Percentiles rank a stretch among this genome's conserved stretches.
Conservation (phyloP, 176 grass and related monocot species). For the Aegilops bicornis region DNA sequence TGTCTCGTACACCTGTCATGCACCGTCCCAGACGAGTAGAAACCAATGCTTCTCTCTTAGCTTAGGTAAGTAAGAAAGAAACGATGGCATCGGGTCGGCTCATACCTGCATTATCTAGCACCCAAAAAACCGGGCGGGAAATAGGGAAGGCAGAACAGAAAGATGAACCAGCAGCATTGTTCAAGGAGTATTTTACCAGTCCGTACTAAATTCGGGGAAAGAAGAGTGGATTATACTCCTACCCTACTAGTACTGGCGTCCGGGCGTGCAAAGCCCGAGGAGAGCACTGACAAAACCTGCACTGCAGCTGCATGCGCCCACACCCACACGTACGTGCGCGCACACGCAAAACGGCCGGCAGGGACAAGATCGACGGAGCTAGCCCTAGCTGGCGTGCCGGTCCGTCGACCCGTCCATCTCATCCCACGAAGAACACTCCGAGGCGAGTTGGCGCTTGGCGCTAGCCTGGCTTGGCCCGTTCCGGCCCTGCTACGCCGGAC, state of each 20-base stretch:
- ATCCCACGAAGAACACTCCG: neutral
- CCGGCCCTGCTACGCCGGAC: neutral
- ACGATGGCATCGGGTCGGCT: neutral
- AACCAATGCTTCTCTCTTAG: neutral
- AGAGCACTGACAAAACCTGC: neutral
- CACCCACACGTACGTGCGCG: neutral
- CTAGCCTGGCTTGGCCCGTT: neutral
- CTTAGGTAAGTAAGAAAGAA: too few species aligned
- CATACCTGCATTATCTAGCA: neutral
- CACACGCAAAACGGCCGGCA: conserved; percentile 6
- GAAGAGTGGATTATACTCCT: neutral
- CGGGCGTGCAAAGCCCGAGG: neutral
- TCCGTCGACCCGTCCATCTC: neutral
- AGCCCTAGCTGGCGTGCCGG: conserved; percentile 1
- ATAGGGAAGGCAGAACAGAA: neutral
- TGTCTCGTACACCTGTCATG: neutral
- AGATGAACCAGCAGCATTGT: too few species aligned
- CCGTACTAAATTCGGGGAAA: neutral
- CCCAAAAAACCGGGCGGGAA: neutral
- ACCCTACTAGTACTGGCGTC: neutral
- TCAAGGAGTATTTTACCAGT: too few species aligned
- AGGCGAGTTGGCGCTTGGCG: neutral
- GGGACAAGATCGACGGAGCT: neutral
- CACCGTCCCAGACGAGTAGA: neutral
- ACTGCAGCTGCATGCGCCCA: neutral